Percentiles rank a stretch among this genome's conserved stretches.
phyloP scores from a whole-genome alignment of 768 basidiomycete genomes.

The Naganishia antarctica region DNA sequence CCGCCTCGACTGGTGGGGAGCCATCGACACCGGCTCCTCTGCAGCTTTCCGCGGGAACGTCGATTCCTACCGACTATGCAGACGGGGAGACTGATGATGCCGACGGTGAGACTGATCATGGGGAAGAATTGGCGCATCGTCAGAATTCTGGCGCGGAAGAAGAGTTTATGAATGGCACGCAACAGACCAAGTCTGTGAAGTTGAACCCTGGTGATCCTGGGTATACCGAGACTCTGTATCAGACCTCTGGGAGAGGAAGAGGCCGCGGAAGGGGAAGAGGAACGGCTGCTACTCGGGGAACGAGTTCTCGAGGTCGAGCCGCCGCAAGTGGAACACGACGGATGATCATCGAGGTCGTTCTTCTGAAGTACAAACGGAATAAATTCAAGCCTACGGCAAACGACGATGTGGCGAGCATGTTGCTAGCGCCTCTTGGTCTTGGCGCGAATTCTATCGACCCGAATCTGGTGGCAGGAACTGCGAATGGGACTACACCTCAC shows the following conservation, averaged over 20 bases:
- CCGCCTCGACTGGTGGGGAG: not conserved
- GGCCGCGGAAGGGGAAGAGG: not conserved
- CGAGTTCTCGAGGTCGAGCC: not conserved
- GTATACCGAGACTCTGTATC: not conserved
- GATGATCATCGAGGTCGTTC: not conserved
- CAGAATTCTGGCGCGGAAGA: not conserved
- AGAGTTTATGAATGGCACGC: constrained; percentile 4
- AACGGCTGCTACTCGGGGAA: not conserved
- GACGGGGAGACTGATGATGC: constrained; percentile 16
- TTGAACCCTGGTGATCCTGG: not conserved
- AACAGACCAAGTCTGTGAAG: not conserved
- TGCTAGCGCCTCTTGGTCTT: not conserved
- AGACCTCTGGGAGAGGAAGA: not conserved
- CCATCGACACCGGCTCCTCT: not conserved
- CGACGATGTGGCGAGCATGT: not conserved
- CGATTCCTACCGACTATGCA: not conserved
- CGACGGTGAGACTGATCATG: constrained; percentile 6
- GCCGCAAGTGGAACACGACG: not conserved
- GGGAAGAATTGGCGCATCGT: not conserved
- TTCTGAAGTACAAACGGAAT: not conserved
- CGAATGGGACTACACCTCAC: too few species aligned
- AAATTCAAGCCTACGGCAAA: not conserved
- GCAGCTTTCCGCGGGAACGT: not conserved
- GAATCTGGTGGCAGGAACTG: too few species aligned
- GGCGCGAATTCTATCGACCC: not conserved